Evolutionary conservation across 805 yeast species (phyloP), one percentile per base, ranked within the genome.

Genomic region (Huiozyma sinensis): DNA sequence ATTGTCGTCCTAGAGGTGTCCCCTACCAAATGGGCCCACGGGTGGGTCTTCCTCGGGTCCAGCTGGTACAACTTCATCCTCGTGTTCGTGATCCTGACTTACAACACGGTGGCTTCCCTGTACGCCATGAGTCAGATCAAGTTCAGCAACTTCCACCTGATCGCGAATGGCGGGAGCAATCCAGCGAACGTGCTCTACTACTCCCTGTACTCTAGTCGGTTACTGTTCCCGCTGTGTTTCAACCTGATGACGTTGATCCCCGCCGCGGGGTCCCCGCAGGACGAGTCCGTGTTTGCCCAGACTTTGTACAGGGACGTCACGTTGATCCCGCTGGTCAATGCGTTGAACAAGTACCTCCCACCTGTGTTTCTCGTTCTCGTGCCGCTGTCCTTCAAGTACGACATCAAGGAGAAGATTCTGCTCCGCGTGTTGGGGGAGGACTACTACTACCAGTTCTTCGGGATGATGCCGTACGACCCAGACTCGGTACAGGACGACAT

Each of bases 161-260:
- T 59, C 28, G 52, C 60, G 6, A 60, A 56, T 42, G 66, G 66
- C 12, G 48, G 51, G 24, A 59, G 64, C 40, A 61, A 57, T 38
- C 66, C 66, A 13, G 48, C 54, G 33, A 61, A 61, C 40, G 51
- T 63, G 8, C 44, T 60, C 12, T 60, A 59, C 38, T 61, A 53
- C 39, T 60, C 64, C 1, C 48, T 61, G 6, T 60, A 61, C 44
- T 58, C 64, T 2, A 57, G 61, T 41, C 54, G 64, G 50, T 48
- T 61, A n/a, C 47, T 61, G 29, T 56, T 59, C 33, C 66, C 66
- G 6, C 44, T 61, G 12, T 60, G 64, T 40, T 61, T 61, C 50
- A 61, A 61, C 42, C 46, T 60, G 39, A 58, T 60, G 55, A 54
- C 54, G 7, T 37, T 61, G 13, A 47, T 61, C 6, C 59, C 63